Percentiles rank a stretch among this genome's conserved stretches.
These are phyloP conservation scores for Medicago arabica DNA, from an alignment of 306 rosid genomes.

Conservation along the genomic window DNA sequence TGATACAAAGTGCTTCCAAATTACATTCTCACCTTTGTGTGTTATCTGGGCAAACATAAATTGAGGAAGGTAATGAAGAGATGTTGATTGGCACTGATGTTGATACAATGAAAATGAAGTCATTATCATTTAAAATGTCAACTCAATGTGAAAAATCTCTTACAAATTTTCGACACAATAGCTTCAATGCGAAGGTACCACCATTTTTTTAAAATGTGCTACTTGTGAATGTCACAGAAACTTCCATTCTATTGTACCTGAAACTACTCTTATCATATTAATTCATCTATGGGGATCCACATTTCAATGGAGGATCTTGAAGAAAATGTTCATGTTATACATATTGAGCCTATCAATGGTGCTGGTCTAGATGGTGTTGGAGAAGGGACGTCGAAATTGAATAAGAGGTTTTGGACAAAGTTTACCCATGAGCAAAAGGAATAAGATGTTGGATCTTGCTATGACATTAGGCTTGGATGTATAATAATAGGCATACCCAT, in stretches of 20 bases:
- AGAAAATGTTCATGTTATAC: too few relatives aligned
- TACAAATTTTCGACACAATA: too few relatives aligned
- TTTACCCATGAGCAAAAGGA: conserved; percentile 77
- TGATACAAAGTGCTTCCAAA: too few relatives aligned
- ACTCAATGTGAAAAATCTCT: too few relatives aligned
- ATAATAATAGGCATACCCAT: conserved; percentile 83
- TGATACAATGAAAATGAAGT: too few relatives aligned
- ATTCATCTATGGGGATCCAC: background rate
- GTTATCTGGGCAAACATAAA: too few relatives aligned
- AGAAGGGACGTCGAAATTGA: conserved; percentile 12
- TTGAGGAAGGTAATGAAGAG: too few relatives aligned
- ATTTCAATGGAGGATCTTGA: too few relatives aligned
- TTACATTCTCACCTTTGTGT: too few relatives aligned
- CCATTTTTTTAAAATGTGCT: background rate
- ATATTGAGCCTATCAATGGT: conserved; percentile 3
- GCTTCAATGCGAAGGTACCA: background rate
- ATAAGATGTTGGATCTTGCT: conserved; percentile 70
- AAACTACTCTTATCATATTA: background rate
- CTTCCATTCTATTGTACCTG: background rate
- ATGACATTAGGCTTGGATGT: conserved; percentile 78
- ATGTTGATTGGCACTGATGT: too few relatives aligned
- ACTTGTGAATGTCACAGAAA: background rate
- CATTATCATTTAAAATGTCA: too few relatives aligned
- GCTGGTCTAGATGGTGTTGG: conserved; percentile 48
- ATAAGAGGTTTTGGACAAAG: conserved; percentile 73